Conservation (phyloP, 805 yeast species). For the Pichia cabralensis region DNA sequence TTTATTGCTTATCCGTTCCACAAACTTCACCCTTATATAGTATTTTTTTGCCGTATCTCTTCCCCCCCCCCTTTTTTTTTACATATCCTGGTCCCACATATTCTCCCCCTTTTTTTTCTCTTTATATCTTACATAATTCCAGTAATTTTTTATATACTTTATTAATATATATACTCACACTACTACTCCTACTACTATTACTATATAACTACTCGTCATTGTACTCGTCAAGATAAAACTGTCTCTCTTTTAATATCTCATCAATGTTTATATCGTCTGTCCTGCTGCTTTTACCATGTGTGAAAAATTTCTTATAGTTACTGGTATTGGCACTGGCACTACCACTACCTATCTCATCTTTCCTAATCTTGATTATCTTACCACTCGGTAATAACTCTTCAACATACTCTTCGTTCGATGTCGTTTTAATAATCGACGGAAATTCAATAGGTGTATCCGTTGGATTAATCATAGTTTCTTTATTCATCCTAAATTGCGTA, state of each 20-base stretch:
- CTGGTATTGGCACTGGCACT: constrained; percentile 18
- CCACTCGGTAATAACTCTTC: constrained; percentile 71
- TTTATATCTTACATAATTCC: no score
- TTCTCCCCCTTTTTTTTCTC: no score
- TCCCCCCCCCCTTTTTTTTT: no score
- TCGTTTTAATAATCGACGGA: constrained; percentile 26
- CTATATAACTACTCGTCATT: not conserved
- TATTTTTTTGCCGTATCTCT: no score
- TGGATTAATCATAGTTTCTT: constrained; percentile 36
- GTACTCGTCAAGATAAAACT: constrained; percentile 20
- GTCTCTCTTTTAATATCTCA: constrained; percentile 29
- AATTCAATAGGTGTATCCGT: constrained; percentile 44
- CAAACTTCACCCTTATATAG: no score
- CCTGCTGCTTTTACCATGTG: not conserved
- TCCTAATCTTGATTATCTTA: constrained; percentile 32
- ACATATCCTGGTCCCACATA: no score
- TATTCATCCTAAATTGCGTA: constrained; percentile 35
- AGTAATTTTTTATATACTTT: no score
- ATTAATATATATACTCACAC: no score
- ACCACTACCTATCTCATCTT: not conserved
- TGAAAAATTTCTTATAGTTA: constrained; percentile 23
- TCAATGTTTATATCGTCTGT: constrained; percentile 33
- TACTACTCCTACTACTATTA: no score
- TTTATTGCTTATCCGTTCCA: no score
- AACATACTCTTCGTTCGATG: constrained; percentile 29